phyloP scores from a whole-genome alignment of 345 rosid species.

The Dipteronia sinensis region DNA sequence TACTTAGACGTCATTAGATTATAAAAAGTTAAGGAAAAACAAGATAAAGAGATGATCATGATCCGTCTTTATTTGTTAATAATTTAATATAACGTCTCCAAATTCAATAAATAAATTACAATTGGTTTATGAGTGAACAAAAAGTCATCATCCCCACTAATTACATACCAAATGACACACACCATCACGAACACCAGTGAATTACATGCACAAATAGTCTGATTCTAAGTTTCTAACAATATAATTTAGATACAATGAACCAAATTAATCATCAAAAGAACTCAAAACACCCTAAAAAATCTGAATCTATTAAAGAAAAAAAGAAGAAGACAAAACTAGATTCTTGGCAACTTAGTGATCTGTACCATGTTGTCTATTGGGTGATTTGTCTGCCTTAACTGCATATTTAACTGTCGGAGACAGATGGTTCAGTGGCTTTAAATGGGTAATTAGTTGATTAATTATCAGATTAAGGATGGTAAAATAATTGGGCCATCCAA shows the following conservation, averaged over 20 bases:
- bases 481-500: neutral
- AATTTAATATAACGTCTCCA: too few species aligned
- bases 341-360: slow-evolving; percentile 32
- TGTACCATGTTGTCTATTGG: slow-evolving; percentile 13
- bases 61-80: too few species aligned
- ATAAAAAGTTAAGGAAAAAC: too few species aligned
- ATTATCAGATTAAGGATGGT: neutral
- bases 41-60: too few species aligned
- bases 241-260: slow-evolving; percentile 7
- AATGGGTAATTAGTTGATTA: slow-evolving; percentile 1
- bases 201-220: neutral
- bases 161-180: neutral
- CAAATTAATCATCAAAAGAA: neutral
- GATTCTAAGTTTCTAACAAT: neutral
- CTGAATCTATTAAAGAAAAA: slow-evolving; percentile 24
- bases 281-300: slow-evolving; percentile 27
- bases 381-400: slow-evolving; percentile 14
- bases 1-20: too few species aligned
- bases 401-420: slow-evolving; percentile 13
- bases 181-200: neutral
- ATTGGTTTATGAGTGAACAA: neutral
- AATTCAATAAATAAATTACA: too few species aligned
- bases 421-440: neutral
- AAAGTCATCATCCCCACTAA: neutral
- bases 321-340: slow-evolving; percentile 19